phyloP scores from a whole-genome alignment of 129 eudicot genomes.

The Glebionis coronaria region DNA sequence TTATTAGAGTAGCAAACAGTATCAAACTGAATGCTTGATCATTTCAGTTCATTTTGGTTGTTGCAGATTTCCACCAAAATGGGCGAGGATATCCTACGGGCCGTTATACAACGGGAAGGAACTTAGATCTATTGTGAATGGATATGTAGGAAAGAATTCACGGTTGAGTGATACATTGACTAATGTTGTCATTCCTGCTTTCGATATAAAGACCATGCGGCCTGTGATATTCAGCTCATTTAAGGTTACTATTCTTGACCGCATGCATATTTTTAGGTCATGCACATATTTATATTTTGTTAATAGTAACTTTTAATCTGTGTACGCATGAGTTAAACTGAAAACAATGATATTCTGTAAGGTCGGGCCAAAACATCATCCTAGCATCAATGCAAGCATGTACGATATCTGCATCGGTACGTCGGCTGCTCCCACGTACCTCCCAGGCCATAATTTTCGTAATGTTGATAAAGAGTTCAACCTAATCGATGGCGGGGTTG shows the following conservation, averaged over 20 bases:
- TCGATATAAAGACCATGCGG: background rate
- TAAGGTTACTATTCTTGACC: too few species aligned
- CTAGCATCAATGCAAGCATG: background rate
- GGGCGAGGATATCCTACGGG: background rate
- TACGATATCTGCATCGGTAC: background rate
- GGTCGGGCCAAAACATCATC: too few species aligned
- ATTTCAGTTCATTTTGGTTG: background rate
- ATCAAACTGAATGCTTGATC: background rate
- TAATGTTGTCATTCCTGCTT: background rate
- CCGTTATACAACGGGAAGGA: background rate
- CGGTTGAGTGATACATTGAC: background rate
- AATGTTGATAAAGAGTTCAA: background rate
- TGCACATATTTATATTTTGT: too few species aligned
- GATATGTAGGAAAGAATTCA: background rate
- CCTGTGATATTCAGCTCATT: slow-evolving; percentile 1
- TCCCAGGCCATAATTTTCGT: background rate
- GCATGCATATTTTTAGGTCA: too few species aligned
- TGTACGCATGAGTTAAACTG: too few species aligned
- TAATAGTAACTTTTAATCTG: too few species aligned
- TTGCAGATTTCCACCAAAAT: background rate
- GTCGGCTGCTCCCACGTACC: background rate
- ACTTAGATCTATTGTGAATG: background rate
- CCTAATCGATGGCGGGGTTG: background rate
- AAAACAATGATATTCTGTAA: too few species aligned
- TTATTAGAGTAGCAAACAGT: background rate